Conservation (phyloP, 2,329 filamentous ascomycete genomes). For the Dothiorella sarmentorum region DNA sequence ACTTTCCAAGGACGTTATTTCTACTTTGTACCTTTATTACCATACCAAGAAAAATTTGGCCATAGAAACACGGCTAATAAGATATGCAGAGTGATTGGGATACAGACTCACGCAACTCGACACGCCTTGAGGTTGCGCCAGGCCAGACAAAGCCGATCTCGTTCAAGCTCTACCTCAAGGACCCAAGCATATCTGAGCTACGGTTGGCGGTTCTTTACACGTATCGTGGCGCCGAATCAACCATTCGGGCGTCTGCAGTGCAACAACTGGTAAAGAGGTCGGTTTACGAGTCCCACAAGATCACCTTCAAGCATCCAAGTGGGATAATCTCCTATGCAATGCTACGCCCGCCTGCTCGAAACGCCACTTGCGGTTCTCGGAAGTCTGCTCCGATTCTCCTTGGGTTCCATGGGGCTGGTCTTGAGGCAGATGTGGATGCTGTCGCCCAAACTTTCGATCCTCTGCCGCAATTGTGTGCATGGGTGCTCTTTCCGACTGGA, state of each 20-base stretch:
- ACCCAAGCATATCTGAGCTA: slow-evolving; percentile 27
- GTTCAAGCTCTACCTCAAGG: slow-evolving; percentile 30
- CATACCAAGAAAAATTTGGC: too few species aligned
- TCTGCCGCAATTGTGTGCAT: slow-evolving; percentile 52
- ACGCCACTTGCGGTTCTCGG: slow-evolving; percentile 31
- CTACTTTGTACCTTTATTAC: too few species aligned
- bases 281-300: slow-evolving; percentile 47
- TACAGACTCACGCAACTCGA: neutral
- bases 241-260: slow-evolving; percentile 20
- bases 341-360: slow-evolving; percentile 50
- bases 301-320: slow-evolving; percentile 54
- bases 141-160: slow-evolving; percentile 43
- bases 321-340: slow-evolving; percentile 57
- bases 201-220: slow-evolving; percentile 30
- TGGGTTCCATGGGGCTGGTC: slow-evolving; percentile 54
- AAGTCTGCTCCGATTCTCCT: slow-evolving; percentile 48
- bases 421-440: slow-evolving; percentile 50
- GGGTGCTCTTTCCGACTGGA: slow-evolving; percentile 55
- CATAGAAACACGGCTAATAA: neutral
- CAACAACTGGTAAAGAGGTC: slow-evolving; percentile 3
- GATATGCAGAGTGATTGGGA: neutral
- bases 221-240: neutral
- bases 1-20: too few species aligned
- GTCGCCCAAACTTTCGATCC: slow-evolving; percentile 49
- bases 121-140: slow-evolving; percentile 20